Base-by-base conservation (phyloP, 805 yeast genomes). In the Candida palmyrensis region DNA sequence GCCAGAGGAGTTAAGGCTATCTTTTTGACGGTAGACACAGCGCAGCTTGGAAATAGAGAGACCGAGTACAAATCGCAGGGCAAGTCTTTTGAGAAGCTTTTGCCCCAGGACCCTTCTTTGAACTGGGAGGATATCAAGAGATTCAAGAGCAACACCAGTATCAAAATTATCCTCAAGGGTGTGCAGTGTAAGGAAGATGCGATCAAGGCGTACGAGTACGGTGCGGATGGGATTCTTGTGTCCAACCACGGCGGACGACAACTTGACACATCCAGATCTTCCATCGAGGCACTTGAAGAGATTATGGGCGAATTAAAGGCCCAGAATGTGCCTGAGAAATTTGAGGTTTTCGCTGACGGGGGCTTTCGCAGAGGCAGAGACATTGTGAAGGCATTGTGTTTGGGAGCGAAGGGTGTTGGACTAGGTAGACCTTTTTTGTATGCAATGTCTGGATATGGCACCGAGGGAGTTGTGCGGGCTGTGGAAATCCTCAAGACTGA, bases 211-310 rank as follows among this genome's bases (percentile, higher is more conserved):
- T 77, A 76, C 5, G 81, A 83, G 42, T 59, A 71, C 45, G 92
- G 92, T 3, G 71, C 74, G 18, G 74, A 77, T 27, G 95, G 89
- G 26, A 80, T 86, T n/a, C 86, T 87, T 3, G 48, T 86, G 32
- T 84, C 94, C 2, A 87, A 86, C 52, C 96, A 86, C 58, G 96
- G 96, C 39, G 95, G 96, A 26, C 68, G 96, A 40, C 95, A 86
- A 57, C 62, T 87, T 36, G 96, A 87, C 57, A 83, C 75, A 48
- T 68, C 95, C 1, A 71, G 84, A n/a, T 77, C 95, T 0, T 82
- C 89, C 2, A 66, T 87, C 22, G 84, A 79, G 52, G 75, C 83
- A 4, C 60, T 87, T 31, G 83, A 82, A 4, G 95, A 84, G 40
- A 72, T 78, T 2, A 73, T 73, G 67, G 79, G 77, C 5, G 46